phyloP scores from a whole-genome alignment of 2,329 filamentous ascomycete species.

The Beauveria pseudobassiana region DNA sequence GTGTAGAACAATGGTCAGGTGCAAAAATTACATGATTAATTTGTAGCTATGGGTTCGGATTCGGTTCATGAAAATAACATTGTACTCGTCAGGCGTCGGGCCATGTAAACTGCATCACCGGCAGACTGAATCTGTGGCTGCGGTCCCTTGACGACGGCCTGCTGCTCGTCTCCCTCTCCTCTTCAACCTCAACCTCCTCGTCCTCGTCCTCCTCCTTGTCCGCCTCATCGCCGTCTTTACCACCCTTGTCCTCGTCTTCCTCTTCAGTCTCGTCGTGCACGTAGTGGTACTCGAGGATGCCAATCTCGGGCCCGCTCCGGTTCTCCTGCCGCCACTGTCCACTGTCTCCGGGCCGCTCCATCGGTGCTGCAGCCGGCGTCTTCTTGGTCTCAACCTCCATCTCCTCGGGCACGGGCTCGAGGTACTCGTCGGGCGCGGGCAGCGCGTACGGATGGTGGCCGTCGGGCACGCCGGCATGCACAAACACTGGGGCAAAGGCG shows the following conservation, averaged over 20 bases:
- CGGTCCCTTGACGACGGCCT: background rate
- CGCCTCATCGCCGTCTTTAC: background rate
- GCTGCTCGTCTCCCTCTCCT: background rate
- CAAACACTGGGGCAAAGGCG: background rate
- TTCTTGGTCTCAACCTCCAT: background rate
- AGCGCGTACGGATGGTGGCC: background rate
- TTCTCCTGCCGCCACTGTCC: background rate
- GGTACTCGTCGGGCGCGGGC: background rate
- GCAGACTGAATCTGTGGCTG: conserved; percentile 18
- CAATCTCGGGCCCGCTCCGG: background rate
- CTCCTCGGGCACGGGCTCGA: background rate
- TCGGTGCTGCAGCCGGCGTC: background rate
- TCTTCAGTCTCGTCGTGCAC: background rate
- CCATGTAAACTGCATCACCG: conserved; percentile 21
- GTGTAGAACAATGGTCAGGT: no score
- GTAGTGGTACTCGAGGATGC: background rate
- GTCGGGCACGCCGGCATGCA: background rate
- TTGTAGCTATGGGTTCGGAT: no score
- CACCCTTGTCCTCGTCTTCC: background rate
- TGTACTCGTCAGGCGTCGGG: conserved; percentile 8
- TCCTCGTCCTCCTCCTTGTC: background rate
- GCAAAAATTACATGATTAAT: no score
- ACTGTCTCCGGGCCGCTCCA: background rate
- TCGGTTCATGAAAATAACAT: background rate
- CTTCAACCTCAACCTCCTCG: background rate